Base-by-base conservation (phyloP, 805 yeast genomes). In the Candida mattraensis region DNA sequence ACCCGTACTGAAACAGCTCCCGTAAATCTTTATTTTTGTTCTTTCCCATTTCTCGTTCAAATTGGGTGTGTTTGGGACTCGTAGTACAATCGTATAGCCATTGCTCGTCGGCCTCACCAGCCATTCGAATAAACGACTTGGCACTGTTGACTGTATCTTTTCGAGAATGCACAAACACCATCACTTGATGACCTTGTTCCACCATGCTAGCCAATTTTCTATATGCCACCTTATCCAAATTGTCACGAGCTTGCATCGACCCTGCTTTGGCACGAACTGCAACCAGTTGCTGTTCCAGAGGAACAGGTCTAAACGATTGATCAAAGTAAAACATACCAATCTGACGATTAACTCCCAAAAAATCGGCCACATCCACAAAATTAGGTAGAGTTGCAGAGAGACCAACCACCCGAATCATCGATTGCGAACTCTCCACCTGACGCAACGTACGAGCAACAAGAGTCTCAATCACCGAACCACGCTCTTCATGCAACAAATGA, bases 401-500 rank as follows among this genome's bases (percentile, higher is more conserved):
- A 47, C 97, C 98, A 18, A 88, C 79, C n/a, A 91, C 87, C 50
- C 97, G 69, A 45, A 91, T 89, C 89, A 89, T 82, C 33, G 86
- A 80, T 57, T 93, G 99, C 0, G 95, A 76, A 42, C 94, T 78
- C 57, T 93, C 99, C 4, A 93, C 98, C 54, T 89, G 97, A 39
- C 99, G 69, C 42, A 89, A 70, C 0, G 99, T 93, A 62, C 98
- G 77, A 0, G 97, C 96, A 3, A 89, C 96, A 34, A 89, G 67
- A 0, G 97, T 88, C 60, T 93, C 99, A 44, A 93, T 87, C 5
- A 93, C 99, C 7, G 97, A 87, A 51, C 99, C 99, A 67, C 99
- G 78, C 37, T 93, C 99, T 74, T 93, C 99, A 51, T 93, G 98
- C 35, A 93, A 70, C 54, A 93, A 67, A 70, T 93, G 99, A 0